Conservation (phyloP, 73 alveolate genomes). For the Symbiodinium pilosum region DNA sequence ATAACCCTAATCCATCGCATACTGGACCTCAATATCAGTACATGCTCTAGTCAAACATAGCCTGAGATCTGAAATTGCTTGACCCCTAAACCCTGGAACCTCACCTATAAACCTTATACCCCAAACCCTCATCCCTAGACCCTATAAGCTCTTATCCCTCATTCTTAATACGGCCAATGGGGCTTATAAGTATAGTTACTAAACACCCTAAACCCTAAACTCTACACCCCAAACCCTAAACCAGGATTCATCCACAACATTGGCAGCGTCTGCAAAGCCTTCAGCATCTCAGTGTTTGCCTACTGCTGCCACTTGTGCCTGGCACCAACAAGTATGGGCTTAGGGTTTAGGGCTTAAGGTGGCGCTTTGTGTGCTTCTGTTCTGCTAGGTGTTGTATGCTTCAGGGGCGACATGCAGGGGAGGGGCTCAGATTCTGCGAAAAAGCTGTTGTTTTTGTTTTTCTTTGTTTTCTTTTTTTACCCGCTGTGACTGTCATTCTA, state of each 20-base stretch:
- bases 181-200: too few relatives aligned
- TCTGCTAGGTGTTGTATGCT: background rate
- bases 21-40: too few relatives aligned
- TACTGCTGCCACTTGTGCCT: constrained; percentile 60
- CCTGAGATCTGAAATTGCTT: background rate
- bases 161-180: too few relatives aligned
- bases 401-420: background rate
- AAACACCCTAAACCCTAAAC: background rate
- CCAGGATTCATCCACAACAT: background rate
- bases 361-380: too few relatives aligned
- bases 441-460: too few relatives aligned
- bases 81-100: background rate
- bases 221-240: background rate
- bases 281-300: constrained; percentile 58
- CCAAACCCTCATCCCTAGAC: background rate
- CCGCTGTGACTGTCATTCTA: too few relatives aligned
- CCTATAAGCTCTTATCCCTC: background rate
- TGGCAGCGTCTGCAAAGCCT: constrained; percentile 13
- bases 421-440: background rate
- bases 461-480: too few relatives aligned
- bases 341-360: background rate
- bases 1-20: too few relatives aligned
- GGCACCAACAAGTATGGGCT: background rate
- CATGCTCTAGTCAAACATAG: too few relatives aligned
- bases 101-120: background rate